Percentiles rank a stretch among this genome's conserved stretches.
These are phyloP conservation scores for Globisporangium nunn DNA, from an alignment of 352 stramenopile genomes.

Conservation along the genomic window DNA sequence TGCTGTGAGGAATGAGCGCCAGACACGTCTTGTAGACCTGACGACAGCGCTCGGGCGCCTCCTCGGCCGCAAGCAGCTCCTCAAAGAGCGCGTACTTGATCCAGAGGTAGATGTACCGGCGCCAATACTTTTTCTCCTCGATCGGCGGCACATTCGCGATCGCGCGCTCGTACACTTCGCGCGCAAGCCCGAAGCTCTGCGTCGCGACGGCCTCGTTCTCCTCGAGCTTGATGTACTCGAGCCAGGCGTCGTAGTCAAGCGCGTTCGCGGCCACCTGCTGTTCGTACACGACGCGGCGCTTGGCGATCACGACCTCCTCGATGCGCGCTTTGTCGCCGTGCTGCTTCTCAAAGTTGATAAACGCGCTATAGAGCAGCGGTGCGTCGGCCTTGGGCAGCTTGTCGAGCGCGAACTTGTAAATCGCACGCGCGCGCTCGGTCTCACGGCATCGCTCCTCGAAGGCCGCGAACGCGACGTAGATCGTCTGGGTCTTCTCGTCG, in stretches of 20 bases:
- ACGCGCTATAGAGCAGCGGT: slow-evolving; percentile 93
- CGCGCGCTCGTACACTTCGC: slow-evolving; percentile 95
- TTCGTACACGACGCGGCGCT: slow-evolving; percentile 94
- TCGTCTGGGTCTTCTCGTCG: slow-evolving; percentile 73
- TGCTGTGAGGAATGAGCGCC: slow-evolving; percentile 89
- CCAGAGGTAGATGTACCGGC: slow-evolving; percentile 99
- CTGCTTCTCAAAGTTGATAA: slow-evolving; percentile 98
- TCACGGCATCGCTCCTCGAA: slow-evolving; percentile 98
- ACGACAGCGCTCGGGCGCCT: slow-evolving; percentile 61
- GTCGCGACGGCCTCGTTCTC: slow-evolving; percentile 75
- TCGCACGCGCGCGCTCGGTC: slow-evolving; percentile 85
- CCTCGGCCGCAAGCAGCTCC: slow-evolving; percentile 79
- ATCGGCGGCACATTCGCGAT: slow-evolving; percentile 92
- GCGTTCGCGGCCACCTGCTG: slow-evolving; percentile 86
- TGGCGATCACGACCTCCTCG: slow-evolving; percentile 93
- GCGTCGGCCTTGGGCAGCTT: slow-evolving; percentile 79
- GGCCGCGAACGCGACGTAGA: slow-evolving; percentile 93
- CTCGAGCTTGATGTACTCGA: slow-evolving; percentile 98
- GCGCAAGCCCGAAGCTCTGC: slow-evolving; percentile 60
- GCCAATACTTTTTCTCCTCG: slow-evolving; percentile 97
- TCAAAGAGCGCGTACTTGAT: slow-evolving; percentile 99
- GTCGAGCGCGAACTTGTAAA: slow-evolving; percentile 85
- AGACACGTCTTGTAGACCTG: slow-evolving; percentile 95
- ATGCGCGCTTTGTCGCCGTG: slow-evolving; percentile 95
- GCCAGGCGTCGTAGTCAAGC: slow-evolving; percentile 98